These are phyloP conservation scores for Penicillium silybi DNA, from an alignment of 495 filamentous ascomycete species.

Conservation along the genomic window DNA sequence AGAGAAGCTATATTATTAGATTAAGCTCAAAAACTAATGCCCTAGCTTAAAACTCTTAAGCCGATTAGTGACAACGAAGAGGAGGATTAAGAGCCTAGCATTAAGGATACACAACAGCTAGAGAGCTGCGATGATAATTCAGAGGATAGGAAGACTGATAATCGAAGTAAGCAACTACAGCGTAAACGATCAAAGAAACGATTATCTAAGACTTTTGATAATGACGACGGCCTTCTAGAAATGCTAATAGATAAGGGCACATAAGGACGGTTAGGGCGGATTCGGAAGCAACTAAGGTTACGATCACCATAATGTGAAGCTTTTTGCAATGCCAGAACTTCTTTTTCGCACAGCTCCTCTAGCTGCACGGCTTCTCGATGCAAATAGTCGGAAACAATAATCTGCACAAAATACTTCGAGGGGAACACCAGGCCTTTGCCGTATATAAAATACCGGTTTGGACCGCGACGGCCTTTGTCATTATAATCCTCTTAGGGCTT, in stretches of 20 bases:
- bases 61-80: constrained; percentile 3
- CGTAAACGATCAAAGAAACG: background rate
- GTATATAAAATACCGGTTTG: too few relatives aligned
- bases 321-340: too few relatives aligned
- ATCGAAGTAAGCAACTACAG: background rate
- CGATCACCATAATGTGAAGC: too few relatives aligned
- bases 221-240: constrained; percentile 2
- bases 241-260: background rate
- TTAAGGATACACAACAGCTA: constrained; percentile 1
- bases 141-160: background rate
- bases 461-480: too few relatives aligned
- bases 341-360: too few relatives aligned
- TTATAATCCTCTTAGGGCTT: too few relatives aligned
- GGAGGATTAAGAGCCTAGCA: constrained; percentile 2
- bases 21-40: constrained; percentile 1
- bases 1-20: constrained; percentile 2
- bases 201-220: constrained; percentile 1
- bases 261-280: background rate
- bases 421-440: too few relatives aligned
- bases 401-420: too few relatives aligned
- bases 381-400: too few relatives aligned
- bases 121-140: background rate
- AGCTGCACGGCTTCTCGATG: too few relatives aligned
- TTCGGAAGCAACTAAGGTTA: constrained; percentile 5
- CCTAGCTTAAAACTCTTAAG: constrained; percentile 2